Conservation (phyloP, 306 rosid species). For the Malus asiatica region DNA sequence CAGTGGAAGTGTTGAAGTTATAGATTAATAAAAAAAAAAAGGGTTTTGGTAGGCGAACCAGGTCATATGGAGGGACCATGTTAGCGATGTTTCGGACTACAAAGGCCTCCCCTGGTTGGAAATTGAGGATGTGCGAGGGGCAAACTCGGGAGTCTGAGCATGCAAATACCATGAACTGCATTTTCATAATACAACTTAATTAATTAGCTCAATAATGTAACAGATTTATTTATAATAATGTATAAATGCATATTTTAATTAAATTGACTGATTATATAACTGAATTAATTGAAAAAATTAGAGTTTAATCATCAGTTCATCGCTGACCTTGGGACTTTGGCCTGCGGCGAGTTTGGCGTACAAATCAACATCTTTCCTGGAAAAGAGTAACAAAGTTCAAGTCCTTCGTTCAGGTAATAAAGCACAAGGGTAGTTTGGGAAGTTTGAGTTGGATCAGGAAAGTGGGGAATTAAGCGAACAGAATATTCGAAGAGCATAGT, state of each 20-base stretch:
- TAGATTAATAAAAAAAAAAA: neutral
- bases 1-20: neutral
- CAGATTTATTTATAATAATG: neutral
- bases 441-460: neutral
- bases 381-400: neutral
- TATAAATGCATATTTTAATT: too few relatives aligned
- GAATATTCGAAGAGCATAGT: conserved; percentile 15
- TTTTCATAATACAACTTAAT: neutral
- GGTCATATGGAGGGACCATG: conserved; percentile 92
- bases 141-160: conserved; percentile 97
- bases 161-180: conserved; percentile 94
- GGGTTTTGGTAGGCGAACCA: conserved; percentile 33
- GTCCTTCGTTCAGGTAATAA: neutral
- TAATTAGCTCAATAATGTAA: neutral
- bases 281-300: neutral
- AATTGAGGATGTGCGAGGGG: conserved; percentile 83
- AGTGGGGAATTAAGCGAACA: neutral
- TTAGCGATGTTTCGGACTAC: conserved; percentile 90
- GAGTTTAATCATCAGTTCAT: neutral
- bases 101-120: conserved; percentile 95
- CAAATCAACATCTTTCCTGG: conserved; percentile 68
- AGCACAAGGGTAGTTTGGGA: conserved; percentile 6
- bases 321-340: conserved; percentile 87
- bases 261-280: too few relatives aligned
- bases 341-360: conserved; percentile 65